Base-by-base conservation (phyloP, 305 asterid species). In the Solanum hybrid region DNA sequence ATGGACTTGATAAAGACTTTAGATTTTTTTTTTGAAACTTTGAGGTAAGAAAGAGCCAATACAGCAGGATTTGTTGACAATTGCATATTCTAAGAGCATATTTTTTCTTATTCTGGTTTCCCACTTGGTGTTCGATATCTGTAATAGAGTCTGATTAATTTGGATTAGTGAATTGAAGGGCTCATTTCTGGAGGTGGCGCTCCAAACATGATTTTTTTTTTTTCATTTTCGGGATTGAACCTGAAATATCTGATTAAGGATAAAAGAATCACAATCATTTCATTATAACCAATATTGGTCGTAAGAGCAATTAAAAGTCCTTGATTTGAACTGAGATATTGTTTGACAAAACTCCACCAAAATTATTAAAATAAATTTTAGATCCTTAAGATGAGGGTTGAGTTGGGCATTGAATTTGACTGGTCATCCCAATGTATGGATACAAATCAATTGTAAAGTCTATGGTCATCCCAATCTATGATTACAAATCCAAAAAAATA, bases 181-280 rank as follows among this genome's bases (percentile, higher is more conserved):
- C 0, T 31, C 4, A 2, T 76, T 76, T 15, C 0, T 76, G 0
- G 26, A 22, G 1, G 0, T 4, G 26, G 0, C 0, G 0, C 2
- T 76, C 7, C 1, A 2, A 32, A 15, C 2, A 32, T 7, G 14
- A 32, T 34, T 32, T 32, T 19, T 17, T 14, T 14, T 76, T 76
- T 29, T 40, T 7, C 6, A 15, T 31, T 76, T 11, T 32, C 2
- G 1, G 0, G 0, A 17, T 3, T 35, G 1, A 32, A 32, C 13
- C 1, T 2, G 2, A 32, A 5, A 76, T 32, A 0, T 29, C 4
- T 73, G 0, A 7, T 29, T 29, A 73, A 31, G 12, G 3, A 2
- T 4, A 0, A 0, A 15, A 7, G 2, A 31, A 14, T 13, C 0
- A 6, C 10, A 5, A 1, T 7, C 36, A 27, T 29, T 2, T 32